Conservation (phyloP, 2,329 filamentous ascomycete genomes). For the Cercospora beticola region DNA sequence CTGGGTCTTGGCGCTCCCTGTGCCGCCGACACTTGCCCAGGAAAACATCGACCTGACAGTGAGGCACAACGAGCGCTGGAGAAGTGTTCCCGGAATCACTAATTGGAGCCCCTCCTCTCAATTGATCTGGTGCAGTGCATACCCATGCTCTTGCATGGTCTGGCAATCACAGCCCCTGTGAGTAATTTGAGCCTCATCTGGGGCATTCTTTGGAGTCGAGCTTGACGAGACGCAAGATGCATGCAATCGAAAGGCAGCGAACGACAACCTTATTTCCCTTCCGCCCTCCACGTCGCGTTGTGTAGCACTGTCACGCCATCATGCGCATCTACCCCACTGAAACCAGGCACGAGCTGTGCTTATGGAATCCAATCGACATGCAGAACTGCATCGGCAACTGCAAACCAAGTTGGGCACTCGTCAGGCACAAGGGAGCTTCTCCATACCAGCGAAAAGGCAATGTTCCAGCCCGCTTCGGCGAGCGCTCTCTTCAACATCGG, state of each 20-base stretch:
- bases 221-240: not conserved
- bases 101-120: not conserved
- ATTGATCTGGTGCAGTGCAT: not conserved
- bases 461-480: not conserved
- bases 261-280: not conserved
- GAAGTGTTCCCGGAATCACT: not conserved
- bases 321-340: not conserved
- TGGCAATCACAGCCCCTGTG: not conserved
- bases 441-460: not conserved
- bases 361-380: not conserved
- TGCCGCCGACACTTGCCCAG: too few species aligned
- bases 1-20: not conserved
- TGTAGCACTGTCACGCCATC: not conserved
- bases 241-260: not conserved
- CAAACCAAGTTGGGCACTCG: not conserved
- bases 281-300: not conserved
- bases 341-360: not conserved
- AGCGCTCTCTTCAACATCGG: not conserved
- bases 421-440: too few species aligned
- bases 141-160: not conserved
- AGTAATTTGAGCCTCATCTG: constrained; percentile 3
- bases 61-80: not conserved
- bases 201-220: not conserved
- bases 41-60: not conserved
- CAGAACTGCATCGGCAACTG: not conserved